phyloP scores from a whole-genome alignment of 1,284 basidiomycete genomes.

The Apiotrichum veenhuisii region DNA sequence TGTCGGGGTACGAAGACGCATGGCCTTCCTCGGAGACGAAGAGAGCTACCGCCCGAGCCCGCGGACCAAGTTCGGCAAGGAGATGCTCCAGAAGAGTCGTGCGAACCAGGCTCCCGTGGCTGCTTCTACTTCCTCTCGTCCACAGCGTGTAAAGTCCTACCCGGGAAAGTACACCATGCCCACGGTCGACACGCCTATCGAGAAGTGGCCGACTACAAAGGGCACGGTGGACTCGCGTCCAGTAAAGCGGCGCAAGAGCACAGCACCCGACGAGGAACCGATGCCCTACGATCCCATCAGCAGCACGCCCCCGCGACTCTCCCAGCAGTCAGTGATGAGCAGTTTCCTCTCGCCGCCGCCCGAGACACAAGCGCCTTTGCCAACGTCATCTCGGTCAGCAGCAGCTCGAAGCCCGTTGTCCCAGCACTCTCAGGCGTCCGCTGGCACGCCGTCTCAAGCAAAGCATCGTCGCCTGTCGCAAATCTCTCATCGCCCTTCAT shows the following conservation, averaged over 20 bases:
- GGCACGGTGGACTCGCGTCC: not conserved
- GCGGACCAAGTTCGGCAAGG: not conserved
- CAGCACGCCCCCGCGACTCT: not conserved
- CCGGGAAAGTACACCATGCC: slow-evolving; percentile 23
- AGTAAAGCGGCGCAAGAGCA: not conserved
- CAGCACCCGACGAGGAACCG: not conserved
- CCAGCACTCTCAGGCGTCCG: not conserved
- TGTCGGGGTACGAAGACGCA: not conserved
- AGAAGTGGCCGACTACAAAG: slow-evolving; percentile 19
- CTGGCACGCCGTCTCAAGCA: not conserved
- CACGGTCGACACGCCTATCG: slow-evolving; percentile 16
- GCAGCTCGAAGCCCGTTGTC: not conserved
- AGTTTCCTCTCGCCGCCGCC: not conserved
- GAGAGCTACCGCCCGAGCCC: slow-evolving; percentile 15
- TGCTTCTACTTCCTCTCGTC: not conserved
- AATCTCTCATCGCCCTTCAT: not conserved
- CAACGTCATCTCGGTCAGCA: not conserved
- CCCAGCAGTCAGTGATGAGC: not conserved
- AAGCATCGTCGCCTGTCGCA: not conserved
- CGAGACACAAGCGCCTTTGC: not conserved
- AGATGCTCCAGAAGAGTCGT: not conserved
- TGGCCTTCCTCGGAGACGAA: not conserved
- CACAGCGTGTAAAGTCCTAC: not conserved
- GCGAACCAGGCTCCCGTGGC: not conserved
- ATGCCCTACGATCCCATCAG: not conserved